Base-by-base conservation (phyloP, 768 basidiomycete genomes). In the Pisolithus microcarpus region DNA sequence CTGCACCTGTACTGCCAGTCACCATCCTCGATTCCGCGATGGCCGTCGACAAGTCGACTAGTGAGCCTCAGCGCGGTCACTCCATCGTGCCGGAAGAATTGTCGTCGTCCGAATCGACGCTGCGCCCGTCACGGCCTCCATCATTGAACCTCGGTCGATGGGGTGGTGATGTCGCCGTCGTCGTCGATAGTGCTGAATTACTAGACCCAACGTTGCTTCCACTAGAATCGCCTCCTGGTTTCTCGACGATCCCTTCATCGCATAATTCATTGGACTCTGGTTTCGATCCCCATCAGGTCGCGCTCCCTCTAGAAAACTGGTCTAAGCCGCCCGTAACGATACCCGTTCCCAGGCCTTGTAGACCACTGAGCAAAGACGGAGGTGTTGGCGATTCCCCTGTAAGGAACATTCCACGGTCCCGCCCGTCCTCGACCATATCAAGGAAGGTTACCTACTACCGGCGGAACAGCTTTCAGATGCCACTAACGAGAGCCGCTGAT, bases 241-340 rank as follows among this genome's bases (percentile, higher is more conserved):
- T 43, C 16, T 56, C 63, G 3, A 48, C 51, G 9, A 52, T 65
- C 23, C 53, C 67, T 13, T 65, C 63, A 31, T 69, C 67, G 24
- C 65, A 69, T 30, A 69, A 65, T 50, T 69, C 67, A 34, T 49
- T 67, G 19, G 57, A 53, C 13, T 58, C 63, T 15, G 55, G 56
- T 42, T 61, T 67, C 15, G 67, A 69, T 49, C 58, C 57, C 4
- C 51, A 46, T 8, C 43, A 50, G 36, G 26, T 58, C 7, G 18
- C 37, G 2, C 1, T 66, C 19, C 19, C 43, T 11, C 44, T 44
- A 1, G 52, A 57, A 2, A 38, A 50, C 4, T 68, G 65, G 65
- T 63, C 57, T 2, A 50, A 26, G 34, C 57, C 61, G 2, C 65
- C 61, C 36, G 49, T 56, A 11, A 38, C 50, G 11, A 52, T 55